Base-by-base conservation (phyloP, 208 protist genomes). In the Acanthamoeba castellanii region DNA sequence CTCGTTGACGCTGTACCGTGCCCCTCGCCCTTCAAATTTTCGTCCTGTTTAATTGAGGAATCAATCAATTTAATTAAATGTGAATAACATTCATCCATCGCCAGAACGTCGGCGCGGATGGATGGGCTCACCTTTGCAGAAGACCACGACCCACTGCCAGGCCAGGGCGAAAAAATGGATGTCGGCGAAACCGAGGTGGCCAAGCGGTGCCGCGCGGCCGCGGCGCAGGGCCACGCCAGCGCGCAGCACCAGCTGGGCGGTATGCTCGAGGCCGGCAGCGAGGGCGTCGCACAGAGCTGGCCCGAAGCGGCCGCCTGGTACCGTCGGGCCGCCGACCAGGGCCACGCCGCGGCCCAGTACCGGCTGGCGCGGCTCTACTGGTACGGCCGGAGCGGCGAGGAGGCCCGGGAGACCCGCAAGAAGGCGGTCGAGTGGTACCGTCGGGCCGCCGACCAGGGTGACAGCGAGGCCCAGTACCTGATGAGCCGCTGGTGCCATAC, bases 351-450 rank as follows among this genome's bases (percentile, higher is more conserved):
- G 3, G 76, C 76, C 1, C 76, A 84, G 37, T 84, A 84, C 76
- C 18, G 52, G 27, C 37, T 84, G 76, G 76, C 70, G 70, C 34
- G 30, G 76, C 47, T n/a, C 37, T 52, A 25, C 47, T 47, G 37
- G 34, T 55, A 84, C 34, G 37, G n/a, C 8, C 9, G 30, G 34
- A 34, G 76, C 34, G 37, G 4, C 22, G 76, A 22, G 1, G 72
- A 13, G 30, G 37, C 22, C 61, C 22, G 9, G 9, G 11, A 27
- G n/a, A 20, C 50, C 8, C 37, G 70, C 8, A 84, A 42, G 34
- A 30, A 84, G 76, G 76, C 76, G 37, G 76, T 50, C 34, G 47
- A 55, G 42, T 84, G 76, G 76, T 47, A 81, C n/a, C 70, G 70
- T 6, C 11, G 34, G 6, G 70, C 70, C 13, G 37, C 37, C 34